Evolutionary conservation across 768 basidiomycete species (phyloP).

Genomic region (Calocybe indica): DNA sequence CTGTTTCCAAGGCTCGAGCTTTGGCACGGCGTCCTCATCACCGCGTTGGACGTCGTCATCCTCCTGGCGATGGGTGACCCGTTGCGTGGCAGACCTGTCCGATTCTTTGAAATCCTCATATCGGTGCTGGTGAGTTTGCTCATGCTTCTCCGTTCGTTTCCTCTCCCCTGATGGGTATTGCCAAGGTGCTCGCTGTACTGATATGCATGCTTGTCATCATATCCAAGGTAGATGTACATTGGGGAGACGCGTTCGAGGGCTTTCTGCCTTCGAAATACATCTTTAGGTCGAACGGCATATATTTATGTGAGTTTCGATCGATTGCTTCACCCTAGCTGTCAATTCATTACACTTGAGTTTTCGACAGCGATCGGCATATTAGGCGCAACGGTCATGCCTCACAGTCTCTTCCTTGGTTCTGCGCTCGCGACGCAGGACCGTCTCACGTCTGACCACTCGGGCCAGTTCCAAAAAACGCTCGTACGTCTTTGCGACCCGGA

Average conservation of each 20-base stretch:
- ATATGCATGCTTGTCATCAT: conserved; percentile 77
- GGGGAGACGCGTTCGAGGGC: conserved; percentile 70
- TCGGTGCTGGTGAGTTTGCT: conserved; percentile 44
- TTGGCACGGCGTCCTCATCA: conserved; percentile 68
- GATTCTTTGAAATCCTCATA: conserved; percentile 63
- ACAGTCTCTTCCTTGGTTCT: conserved; percentile 86
- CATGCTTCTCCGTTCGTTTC: not conserved
- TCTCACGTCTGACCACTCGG: conserved; percentile 29
- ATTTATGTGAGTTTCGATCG: conserved; percentile 44
- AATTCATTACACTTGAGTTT: not conserved
- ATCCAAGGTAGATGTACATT: conserved; percentile 60
- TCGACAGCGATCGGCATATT: conserved; percentile 60
- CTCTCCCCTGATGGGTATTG: conserved; percentile 7
- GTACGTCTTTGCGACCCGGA: not conserved
- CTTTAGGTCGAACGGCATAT: conserved; percentile 50
- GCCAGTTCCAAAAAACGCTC: conserved; percentile 14
- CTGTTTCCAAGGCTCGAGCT: conserved; percentile 64
- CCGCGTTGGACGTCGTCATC: conserved; percentile 61
- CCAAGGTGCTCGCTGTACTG: conserved; percentile 63
- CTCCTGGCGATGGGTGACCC: conserved; percentile 72
- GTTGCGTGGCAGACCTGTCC: conserved; percentile 57
- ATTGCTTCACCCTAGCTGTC: not conserved
- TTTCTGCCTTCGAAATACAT: conserved; percentile 68
- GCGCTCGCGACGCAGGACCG: conserved; percentile 81
- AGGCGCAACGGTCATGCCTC: conserved; percentile 91